Percentiles rank a stretch among this genome's conserved stretches.
Conservation (phyloP, 176 grass and related monocot genomes). For the Eragrostis nindensis region DNA sequence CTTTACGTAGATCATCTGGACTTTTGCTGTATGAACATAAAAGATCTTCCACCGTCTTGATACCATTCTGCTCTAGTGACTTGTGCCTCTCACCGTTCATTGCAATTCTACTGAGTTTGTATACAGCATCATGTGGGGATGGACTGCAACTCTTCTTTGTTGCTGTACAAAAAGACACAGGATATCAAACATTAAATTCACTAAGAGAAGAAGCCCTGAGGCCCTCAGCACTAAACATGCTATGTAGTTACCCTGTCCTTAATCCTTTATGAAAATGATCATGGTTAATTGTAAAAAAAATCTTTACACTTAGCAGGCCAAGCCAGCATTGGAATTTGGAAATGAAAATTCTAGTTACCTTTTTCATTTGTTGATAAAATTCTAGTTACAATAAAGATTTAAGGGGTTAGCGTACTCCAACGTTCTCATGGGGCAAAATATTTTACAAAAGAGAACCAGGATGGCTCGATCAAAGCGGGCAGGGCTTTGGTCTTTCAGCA, state of each 20-base stretch:
- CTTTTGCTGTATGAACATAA: not conserved
- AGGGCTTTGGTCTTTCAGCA: no score
- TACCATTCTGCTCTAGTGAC: slow-evolving; percentile 10
- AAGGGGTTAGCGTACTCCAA: no score
- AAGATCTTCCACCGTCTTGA: slow-evolving; percentile 25
- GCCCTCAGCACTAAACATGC: no score
- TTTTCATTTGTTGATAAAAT: no score
- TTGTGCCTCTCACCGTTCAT: slow-evolving; percentile 36
- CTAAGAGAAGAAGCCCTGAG: not conserved
- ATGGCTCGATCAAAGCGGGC: no score
- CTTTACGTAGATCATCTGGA: slow-evolving; percentile 25
- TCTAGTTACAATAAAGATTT: no score
- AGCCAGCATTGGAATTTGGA: no score
- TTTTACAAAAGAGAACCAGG: no score
- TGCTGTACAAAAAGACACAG: slow-evolving; percentile 18
- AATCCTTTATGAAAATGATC: not conserved
- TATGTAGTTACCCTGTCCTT: no score
- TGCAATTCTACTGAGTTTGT: slow-evolving; percentile 35
- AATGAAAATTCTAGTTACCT: no score
- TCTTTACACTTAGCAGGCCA: no score
- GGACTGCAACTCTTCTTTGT: slow-evolving; percentile 35
- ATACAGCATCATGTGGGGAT: slow-evolving; percentile 37
- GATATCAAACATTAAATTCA: not conserved
- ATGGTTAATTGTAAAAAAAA: not conserved
- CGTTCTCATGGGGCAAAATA: no score